phyloP scores from a whole-genome alignment of 257 asterid genomes.

The Ajuga chamaepitys region DNA sequence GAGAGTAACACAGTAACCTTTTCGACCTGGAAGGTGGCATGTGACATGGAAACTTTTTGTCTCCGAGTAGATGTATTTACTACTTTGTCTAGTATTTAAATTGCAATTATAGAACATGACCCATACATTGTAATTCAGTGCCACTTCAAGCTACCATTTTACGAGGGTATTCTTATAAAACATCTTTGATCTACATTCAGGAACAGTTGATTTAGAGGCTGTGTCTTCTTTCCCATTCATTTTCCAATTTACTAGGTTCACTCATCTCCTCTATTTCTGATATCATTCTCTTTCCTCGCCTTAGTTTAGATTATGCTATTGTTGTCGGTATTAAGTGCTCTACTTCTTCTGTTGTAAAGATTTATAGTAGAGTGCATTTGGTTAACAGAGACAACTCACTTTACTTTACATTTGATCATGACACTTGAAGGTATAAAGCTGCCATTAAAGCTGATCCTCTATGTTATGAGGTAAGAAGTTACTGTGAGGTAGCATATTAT shows the following conservation, averaged over 20 bases:
- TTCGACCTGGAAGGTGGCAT: neutral
- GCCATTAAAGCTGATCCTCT: constrained; percentile 97
- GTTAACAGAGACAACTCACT: constrained; percentile 13
- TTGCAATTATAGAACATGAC: neutral
- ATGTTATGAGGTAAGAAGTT: constrained; percentile 79
- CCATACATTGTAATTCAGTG: neutral
- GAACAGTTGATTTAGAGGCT: neutral
- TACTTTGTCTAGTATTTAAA: neutral
- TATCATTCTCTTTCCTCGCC: neutral
- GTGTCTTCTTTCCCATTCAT: neutral
- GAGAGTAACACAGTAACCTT: neutral
- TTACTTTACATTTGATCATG: constrained; percentile 19
- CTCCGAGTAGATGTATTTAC: neutral
- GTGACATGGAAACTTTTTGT: neutral
- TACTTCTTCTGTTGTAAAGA: constrained; percentile 9
- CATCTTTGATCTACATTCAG: neutral
- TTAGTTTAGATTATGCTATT: constrained; percentile 2
- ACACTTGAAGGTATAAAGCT: constrained; percentile 82
- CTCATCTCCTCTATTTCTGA: constrained; percentile 5
- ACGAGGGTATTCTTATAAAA: neutral
- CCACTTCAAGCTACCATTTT: neutral
- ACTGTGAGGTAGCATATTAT: constrained; percentile 8
- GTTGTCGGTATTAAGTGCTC: neutral
- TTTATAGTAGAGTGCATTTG: neutral
- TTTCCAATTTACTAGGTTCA: neutral